These are phyloP conservation scores for Exserohilum rostratum DNA, from an alignment of 2,329 filamentous ascomycete genomes.

Conservation along the genomic window DNA sequence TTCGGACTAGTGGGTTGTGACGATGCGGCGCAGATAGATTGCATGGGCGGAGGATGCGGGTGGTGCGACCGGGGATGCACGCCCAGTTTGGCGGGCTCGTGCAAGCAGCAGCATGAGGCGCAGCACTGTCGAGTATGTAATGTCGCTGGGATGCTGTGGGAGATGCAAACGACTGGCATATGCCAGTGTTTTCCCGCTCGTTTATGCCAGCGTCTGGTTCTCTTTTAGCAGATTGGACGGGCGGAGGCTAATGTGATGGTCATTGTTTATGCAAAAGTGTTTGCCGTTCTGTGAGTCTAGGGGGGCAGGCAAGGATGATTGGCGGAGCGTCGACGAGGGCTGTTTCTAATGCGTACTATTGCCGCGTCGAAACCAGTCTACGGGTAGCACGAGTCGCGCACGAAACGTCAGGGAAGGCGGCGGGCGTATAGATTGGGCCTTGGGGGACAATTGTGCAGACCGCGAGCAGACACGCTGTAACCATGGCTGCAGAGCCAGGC, in stretches of 20 bases:
- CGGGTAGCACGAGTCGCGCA: conserved; percentile 12
- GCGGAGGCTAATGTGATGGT: background rate
- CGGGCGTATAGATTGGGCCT: background rate
- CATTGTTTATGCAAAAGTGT: background rate
- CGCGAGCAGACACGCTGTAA: too few species aligned
- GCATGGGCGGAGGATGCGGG: background rate
- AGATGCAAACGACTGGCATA: background rate
- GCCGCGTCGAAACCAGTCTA: conserved; percentile 9
- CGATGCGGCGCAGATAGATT: conserved; percentile 14
- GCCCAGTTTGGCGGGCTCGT: background rate
- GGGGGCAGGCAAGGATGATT: background rate
- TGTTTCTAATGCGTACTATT: conserved; percentile 14
- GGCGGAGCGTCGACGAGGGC: background rate
- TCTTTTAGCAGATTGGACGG: too few species aligned
- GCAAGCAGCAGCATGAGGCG: background rate
- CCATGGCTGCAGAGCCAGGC: too few species aligned
- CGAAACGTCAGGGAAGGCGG: conserved; percentile 4
- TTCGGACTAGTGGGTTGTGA: background rate
- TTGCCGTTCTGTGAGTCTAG: background rate
- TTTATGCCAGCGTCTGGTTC: conserved; percentile 11
- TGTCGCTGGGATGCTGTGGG: background rate
- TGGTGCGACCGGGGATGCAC: conserved; percentile 5
- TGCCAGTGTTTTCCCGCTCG: background rate
- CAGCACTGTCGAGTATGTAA: background rate
- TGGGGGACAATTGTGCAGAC: too few species aligned